Evolutionary conservation across 805 yeast species (phyloP), one percentile per base, ranked within the genome.

Genomic region (Candida nitratophila): DNA sequence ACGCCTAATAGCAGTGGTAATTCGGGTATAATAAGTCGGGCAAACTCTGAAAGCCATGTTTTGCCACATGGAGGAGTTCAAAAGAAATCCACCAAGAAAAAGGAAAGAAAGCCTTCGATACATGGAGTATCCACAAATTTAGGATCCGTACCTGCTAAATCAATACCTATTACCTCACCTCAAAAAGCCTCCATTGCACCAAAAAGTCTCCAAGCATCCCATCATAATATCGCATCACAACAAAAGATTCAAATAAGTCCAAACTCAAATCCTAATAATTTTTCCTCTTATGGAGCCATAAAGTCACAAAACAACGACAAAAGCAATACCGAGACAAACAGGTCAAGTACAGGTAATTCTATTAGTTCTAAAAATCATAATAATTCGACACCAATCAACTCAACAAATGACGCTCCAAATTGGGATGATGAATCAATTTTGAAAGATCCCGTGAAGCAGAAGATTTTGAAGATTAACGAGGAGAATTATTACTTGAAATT

Each of bases 401-500:
- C 34, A 24, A 3, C 24, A 29, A 19, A 17, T 12, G 27, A 29
- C 4, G 40, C 32, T 9, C 39, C 22, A 26, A 16, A n/a, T 27
- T 39, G 41, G 41, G 41, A 39, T 7, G 56, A 55, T 29, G 49
- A 51, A 16, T 51, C 55, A 12, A 53, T 61, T 14, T 43, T 51
- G 16, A 51, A 54, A 27, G 59, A 61, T 41, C 69, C 68, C 1
- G 47, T 69, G 15, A 72, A 69, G 41, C 61, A 57, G 26, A 69
- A 70, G 19, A 61, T 73, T n/a, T 46, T 64, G 39, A 64, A 64
- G 40, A 66, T 71, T 40, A 70, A 69, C 45, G 70, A 70, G 47
- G 77, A 73, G 46, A 73, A 73, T 49, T 65, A 68, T 47, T 59
- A 59, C 37, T 50, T 73, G 36, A 73, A 71, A 53, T 48, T 65